phyloP scores from a whole-genome alignment of 2,329 filamentous ascomycete species.

The Aspergillus alliaceus region DNA sequence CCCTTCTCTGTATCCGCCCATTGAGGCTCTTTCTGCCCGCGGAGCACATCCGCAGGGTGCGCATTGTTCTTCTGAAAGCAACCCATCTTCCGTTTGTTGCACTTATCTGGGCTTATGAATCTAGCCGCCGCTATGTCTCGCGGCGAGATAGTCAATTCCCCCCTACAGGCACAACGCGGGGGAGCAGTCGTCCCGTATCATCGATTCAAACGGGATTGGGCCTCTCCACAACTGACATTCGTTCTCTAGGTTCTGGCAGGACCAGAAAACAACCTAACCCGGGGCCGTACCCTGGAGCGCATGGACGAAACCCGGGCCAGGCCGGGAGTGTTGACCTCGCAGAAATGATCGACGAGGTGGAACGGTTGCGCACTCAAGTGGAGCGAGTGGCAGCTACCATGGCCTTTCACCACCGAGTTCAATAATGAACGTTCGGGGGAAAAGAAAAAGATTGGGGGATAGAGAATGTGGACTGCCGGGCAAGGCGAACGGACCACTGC shows the following conservation, averaged over 20 bases:
- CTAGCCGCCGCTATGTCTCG: constrained; percentile 31
- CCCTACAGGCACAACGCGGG: constrained; percentile 21
- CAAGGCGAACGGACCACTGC: constrained; percentile 5
- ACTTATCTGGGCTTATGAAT: constrained; percentile 58
- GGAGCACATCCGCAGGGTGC: constrained; percentile 53
- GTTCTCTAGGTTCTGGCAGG: constrained; percentile 20
- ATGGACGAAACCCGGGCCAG: constrained; percentile 21
- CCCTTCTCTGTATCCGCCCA: constrained; percentile 57
- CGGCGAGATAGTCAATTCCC: constrained; percentile 22
- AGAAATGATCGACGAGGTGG: constrained; percentile 36
- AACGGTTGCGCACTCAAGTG: constrained; percentile 36
- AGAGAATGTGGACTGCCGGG: constrained; percentile 3
- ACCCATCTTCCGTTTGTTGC: constrained; percentile 60
- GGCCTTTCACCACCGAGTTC: constrained; percentile 23
- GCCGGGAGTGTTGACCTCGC: constrained; percentile 26
- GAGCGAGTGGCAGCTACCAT: constrained; percentile 32
- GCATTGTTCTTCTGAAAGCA: constrained; percentile 59
- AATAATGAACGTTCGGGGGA: constrained; percentile 3
- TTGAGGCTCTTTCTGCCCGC: constrained; percentile 58
- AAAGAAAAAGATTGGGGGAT: neutral
- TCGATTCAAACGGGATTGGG: constrained; percentile 18
- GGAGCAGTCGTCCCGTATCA: constrained; percentile 17
- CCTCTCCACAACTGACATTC: constrained; percentile 23
- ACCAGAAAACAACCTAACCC: constrained; percentile 18
- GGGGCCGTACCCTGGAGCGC: constrained; percentile 25